Evolutionary conservation across 352 stramenopile genomes (phyloP), one percentile per base, ranked within the genome.

Genomic region (Globisporangium paddicum): DNA sequence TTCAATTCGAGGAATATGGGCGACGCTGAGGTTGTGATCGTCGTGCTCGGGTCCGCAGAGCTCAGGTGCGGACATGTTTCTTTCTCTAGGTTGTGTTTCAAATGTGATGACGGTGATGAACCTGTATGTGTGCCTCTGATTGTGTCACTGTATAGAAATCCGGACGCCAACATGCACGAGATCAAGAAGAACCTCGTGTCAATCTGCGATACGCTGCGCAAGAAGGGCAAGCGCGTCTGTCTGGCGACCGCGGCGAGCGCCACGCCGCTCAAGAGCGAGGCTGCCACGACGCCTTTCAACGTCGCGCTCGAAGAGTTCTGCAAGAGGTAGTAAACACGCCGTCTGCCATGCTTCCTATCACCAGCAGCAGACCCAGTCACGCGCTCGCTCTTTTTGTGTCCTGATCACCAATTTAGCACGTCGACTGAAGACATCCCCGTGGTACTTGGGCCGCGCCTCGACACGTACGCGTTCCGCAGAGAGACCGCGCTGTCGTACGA

Each of bases 141-240:
- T 44, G 34, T 5, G n/a, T 2, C n/a, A 16, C 11, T 19, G 28
- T 18, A 30, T 52, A 72, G 63, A 73, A 60, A 82, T 32, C 60
- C 66, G 0, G 62, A 46, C 1, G 63, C 64, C 6, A 63, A 70
- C 54, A 50, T 18, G 13, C 45, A 66, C 16, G 58, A 79, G 38
- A 86, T 89, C 50, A 62, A 65, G 52, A 71, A 69, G 37, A 88
- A 92, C 57, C 68, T 95, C 59, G 66, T 84, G 34, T 68, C 78
- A 50, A 80, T 93, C 28, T 91, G 81, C 61, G 82, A 95, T 68
- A 73, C 85, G 2, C 59, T 95, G 57, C 71, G 75, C 34, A 95
- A 90, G 71, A 93, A 95, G 58, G 78, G 80, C 26, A 92, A 93
- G 67, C 71, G 80, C 26, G 85, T 95, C 26, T 92, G 78, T 45